Evolutionary conservation across 352 stramenopile genomes (phyloP).

Genomic region (Phytophthora melonis): DNA sequence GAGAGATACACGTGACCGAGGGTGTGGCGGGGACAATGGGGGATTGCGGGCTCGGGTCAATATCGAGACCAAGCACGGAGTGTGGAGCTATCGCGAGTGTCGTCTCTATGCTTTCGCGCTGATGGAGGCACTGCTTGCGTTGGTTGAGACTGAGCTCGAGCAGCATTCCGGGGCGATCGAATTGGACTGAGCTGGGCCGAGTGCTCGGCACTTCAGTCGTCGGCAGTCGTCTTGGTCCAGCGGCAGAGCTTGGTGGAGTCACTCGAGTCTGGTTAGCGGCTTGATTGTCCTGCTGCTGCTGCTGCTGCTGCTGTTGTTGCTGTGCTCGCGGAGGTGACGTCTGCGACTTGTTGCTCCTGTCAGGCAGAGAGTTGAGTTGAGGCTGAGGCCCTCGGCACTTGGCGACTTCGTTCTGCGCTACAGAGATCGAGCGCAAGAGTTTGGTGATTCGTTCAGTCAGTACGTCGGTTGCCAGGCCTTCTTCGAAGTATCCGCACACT

Average conservation of each 20-base stretch:
- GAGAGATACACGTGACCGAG: conserved; percentile 20
- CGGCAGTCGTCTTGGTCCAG: conserved; percentile 24
- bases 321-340: conserved; percentile 11
- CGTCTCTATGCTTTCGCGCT: conserved; percentile 54
- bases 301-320: not conserved
- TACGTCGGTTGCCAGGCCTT: conserved; percentile 41
- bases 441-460: conserved; percentile 61
- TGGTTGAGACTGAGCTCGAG: conserved; percentile 78
- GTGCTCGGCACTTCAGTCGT: conserved; percentile 36
- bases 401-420: conserved; percentile 60
- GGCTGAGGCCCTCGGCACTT: conserved; percentile 52
- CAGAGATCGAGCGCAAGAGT: conserved; percentile 62
- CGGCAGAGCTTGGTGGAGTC: conserved; percentile 28
- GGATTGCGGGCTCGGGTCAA: conserved; percentile 31
- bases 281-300: conserved; percentile 18
- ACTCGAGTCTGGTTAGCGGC: conserved; percentile 10
- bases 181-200: conserved; percentile 62
- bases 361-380: conserved; percentile 2
- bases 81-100: conserved; percentile 51
- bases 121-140: conserved; percentile 63
- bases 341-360: conserved; percentile 15
- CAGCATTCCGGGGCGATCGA: conserved; percentile 71
- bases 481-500: conserved; percentile 73
- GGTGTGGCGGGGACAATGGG: conserved; percentile 5
- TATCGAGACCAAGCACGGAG: conserved; percentile 70